Percentiles rank a stretch among this genome's conserved stretches.
Conservation (phyloP, 2,329 filamentous ascomycete species). For the Penicillium vulpinum region DNA sequence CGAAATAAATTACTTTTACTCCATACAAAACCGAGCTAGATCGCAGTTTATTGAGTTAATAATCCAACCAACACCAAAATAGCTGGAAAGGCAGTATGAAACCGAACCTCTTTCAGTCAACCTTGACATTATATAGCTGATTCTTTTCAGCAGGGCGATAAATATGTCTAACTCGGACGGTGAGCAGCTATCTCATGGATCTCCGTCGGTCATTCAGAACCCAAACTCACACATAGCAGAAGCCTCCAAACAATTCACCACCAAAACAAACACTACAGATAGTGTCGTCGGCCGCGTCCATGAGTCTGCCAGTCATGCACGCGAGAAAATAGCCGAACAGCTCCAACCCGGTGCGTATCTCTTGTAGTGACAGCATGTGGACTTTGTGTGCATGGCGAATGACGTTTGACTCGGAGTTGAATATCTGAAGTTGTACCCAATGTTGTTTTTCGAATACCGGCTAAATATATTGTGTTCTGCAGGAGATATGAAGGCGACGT, state of each 20-base stretch:
- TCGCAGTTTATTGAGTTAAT: not conserved
- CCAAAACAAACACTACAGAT: conserved; percentile 15
- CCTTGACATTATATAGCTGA: not conserved
- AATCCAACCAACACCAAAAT: conserved; percentile 6
- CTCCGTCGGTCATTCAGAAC: not conserved
- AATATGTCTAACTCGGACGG: conserved; percentile 9
- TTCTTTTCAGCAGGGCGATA: conserved; percentile 10
- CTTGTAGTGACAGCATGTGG: too few species aligned
- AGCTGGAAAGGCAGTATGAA: conserved; percentile 17
- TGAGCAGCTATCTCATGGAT: not conserved
- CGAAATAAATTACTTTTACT: not conserved
- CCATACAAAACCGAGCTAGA: too few species aligned
- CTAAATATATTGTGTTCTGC: not conserved
- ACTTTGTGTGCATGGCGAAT: not conserved
- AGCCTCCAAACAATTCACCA: conserved; percentile 18
- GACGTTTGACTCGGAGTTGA: not conserved
- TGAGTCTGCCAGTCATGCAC: conserved; percentile 22
- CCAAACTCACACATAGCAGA: conserved; percentile 10
- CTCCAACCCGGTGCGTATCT: conserved; percentile 25
- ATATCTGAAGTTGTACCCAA: too few species aligned
- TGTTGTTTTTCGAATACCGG: not conserved
- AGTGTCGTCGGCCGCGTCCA: conserved; percentile 8
- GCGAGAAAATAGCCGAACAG: conserved; percentile 17
- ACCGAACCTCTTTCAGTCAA: not conserved
- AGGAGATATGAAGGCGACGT: conserved; percentile 22